Evolutionary conservation across 1,139 yeast species (phyloP), one percentile per base, ranked within the genome.

Genomic region (Suhomyces yuchorum): DNA sequence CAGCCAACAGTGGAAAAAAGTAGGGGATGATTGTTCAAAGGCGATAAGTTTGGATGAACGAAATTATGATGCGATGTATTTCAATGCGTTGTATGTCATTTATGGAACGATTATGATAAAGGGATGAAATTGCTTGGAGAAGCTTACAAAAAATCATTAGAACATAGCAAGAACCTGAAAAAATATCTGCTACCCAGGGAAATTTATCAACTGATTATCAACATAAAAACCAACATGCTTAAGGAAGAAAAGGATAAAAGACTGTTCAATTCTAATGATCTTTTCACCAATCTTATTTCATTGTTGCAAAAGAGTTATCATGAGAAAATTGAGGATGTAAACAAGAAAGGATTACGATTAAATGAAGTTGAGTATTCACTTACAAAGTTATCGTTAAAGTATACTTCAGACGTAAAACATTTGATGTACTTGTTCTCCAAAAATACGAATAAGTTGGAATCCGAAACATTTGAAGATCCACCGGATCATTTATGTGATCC

Each of bases 401-500:
- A 63, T 32, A 50, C 59, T 18, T 54, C 59, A 14, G 65, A 67
- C 44, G 44, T 65, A 9, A 51, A 55, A 32, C 61, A 60, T 35
- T 51, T 71, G 23, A 50, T 54, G 11, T 49, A 56, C 12, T 55
- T 65, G 17, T 68, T 72, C 43, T 56, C 58, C 22, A 51, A 55
- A 15, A 61, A 59, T 20, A 61, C 60, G 48, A 56, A 58, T 28
- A 55, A 56, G 32, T 57, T 53, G 8, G 41, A 43, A 15, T 8
- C 15, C 18, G 23, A 35, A 11, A 34, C 20, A 23, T 17, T 23
- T 15, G 14, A 23, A 3, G 74, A 72, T 19, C 68, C 71, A 0
- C 82, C 82, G 1, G 80, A 73, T 24, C 65, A 68, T 48, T 56
- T 77, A 22, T 51, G 73, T n/a, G 81, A 77, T 50, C 82, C 82